These are phyloP conservation scores for Leccinum subrobustum DNA, from an alignment of 1,284 basidiomycete genomes.

Conservation along the genomic window DNA sequence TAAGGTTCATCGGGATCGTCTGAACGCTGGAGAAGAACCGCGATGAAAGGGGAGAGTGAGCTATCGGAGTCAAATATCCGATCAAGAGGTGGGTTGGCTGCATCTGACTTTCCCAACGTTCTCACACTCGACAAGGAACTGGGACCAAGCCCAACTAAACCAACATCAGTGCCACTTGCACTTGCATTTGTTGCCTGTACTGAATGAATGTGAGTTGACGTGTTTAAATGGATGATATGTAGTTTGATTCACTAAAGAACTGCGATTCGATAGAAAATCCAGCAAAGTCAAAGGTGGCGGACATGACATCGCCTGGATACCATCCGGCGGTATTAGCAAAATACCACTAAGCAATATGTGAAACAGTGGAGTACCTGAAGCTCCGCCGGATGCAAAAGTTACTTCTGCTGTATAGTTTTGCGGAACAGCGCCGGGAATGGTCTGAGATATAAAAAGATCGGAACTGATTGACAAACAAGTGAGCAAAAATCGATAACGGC, in stretches of 20 bases:
- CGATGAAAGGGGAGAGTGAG: conserved; percentile 55
- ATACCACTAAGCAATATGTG: not conserved
- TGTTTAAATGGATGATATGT: not conserved
- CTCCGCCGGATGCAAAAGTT: conserved; percentile 19
- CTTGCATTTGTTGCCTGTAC: conserved; percentile 28
- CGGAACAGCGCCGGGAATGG: conserved; percentile 18
- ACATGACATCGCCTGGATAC: conserved; percentile 49
- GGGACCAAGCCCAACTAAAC: conserved; percentile 55
- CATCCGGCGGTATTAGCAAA: not conserved
- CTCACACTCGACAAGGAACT: conserved; percentile 38
- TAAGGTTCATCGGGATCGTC: conserved; percentile 43
- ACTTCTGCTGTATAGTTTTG: conserved; percentile 18
- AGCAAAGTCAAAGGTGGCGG: conserved; percentile 51
- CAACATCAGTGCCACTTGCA: conserved; percentile 30
- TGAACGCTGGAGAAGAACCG: conserved; percentile 50
- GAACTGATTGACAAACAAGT: conserved; percentile 17
- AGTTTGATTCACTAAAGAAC: conserved; percentile 53
- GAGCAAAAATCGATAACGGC: not conserved
- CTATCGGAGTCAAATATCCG: conserved; percentile 60
- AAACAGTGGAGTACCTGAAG: conserved; percentile 13
- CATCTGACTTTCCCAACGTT: conserved; percentile 16
- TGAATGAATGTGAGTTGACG: conserved; percentile 3
- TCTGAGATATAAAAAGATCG: conserved; percentile 28
- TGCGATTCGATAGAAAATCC: conserved; percentile 55
- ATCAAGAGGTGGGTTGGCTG: conserved; percentile 55